A percentile compares a stretch with the other conserved stretches of the same genome.
phyloP scores from a whole-genome alignment of 441 rosid species.

The Populus hybrid region DNA sequence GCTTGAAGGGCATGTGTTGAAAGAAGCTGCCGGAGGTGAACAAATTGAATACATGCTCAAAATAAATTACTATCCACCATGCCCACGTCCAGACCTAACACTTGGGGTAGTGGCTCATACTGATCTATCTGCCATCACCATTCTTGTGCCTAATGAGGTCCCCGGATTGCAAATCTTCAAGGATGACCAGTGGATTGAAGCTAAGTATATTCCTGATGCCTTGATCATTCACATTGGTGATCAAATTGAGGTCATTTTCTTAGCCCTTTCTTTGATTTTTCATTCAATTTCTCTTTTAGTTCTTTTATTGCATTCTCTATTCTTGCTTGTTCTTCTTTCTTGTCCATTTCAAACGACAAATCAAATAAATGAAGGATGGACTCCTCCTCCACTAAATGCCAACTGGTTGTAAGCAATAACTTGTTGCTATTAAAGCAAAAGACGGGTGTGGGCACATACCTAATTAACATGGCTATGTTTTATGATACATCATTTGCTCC shows the following conservation, averaged over 20 bases:
- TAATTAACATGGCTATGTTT: too few relatives aligned
- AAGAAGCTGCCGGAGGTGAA: constrained; percentile 63
- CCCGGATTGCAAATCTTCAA: constrained; percentile 79
- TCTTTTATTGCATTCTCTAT: too few relatives aligned
- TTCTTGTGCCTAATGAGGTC: constrained; percentile 80
- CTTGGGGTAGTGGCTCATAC: constrained; percentile 84
- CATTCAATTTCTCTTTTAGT: not conserved
- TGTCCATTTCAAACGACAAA: too few relatives aligned
- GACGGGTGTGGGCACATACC: too few relatives aligned
- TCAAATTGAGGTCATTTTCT: constrained; percentile 60
- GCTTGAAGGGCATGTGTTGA: constrained; percentile 40
- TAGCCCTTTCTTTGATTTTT: not conserved
- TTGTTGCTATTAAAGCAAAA: too few relatives aligned
- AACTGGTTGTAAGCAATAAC: too few relatives aligned
- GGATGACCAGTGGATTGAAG: constrained; percentile 74
- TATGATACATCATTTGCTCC: too few relatives aligned
- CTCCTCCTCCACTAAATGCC: too few relatives aligned
- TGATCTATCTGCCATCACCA: constrained; percentile 62
- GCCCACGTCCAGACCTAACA: constrained; percentile 79
- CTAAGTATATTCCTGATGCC: constrained; percentile 71
- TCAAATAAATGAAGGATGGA: too few relatives aligned
- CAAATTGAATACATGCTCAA: constrained; percentile 54
- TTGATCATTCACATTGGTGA: constrained; percentile 81
- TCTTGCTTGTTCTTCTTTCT: not conserved
- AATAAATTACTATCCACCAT: constrained; percentile 29